Evolutionary conservation across 495 filamentous ascomycete species (phyloP).

Genomic region (Penicillium diatomitis): DNA sequence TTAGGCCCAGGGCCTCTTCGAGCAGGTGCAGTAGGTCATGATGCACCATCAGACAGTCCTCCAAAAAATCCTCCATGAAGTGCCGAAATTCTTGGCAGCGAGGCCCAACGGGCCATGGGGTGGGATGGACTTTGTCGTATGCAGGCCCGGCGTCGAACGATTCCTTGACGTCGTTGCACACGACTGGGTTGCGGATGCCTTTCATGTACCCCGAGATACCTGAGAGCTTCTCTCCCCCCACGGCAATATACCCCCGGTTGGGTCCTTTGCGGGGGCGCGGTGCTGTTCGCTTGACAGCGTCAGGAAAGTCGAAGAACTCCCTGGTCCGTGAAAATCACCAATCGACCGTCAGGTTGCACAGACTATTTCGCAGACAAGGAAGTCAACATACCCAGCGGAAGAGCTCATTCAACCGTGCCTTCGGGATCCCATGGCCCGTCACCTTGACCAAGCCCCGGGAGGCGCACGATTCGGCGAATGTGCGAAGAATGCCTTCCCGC

Average conservation of each 20-base stretch:
- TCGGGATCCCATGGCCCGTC: constrained; percentile 20
- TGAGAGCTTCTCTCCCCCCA: constrained; percentile 46
- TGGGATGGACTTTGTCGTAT: constrained; percentile 34
- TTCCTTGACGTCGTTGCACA: constrained; percentile 35
- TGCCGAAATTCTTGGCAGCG: constrained; percentile 49
- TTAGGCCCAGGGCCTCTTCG: constrained; percentile 37
- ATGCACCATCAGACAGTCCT: constrained; percentile 27
- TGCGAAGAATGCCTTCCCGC: too few relatives aligned
- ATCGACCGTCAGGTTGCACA: not conserved
- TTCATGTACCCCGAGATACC: constrained; percentile 44
- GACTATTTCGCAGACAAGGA: not conserved
- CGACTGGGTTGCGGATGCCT: not conserved
- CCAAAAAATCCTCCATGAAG: constrained; percentile 45
- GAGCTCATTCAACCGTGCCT: constrained; percentile 12
- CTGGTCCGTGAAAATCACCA: not conserved
- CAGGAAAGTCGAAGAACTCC: constrained; percentile 33
- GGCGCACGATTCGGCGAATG: too few relatives aligned
- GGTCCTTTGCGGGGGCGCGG: constrained; percentile 45
- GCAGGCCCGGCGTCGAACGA: constrained; percentile 51
- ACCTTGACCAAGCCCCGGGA: constrained; percentile 15
- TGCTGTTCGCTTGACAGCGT: constrained; percentile 37
- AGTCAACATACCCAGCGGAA: constrained; percentile 13
- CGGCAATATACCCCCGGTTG: constrained; percentile 47
- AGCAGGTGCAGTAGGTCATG: constrained; percentile 34
- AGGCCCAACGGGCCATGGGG: constrained; percentile 50